Percentiles rank a stretch among this genome's conserved stretches.
These are phyloP conservation scores for Tritrichomonas foetus DNA, from an alignment of 208 protist genomes.

Conservation along the genomic window DNA sequence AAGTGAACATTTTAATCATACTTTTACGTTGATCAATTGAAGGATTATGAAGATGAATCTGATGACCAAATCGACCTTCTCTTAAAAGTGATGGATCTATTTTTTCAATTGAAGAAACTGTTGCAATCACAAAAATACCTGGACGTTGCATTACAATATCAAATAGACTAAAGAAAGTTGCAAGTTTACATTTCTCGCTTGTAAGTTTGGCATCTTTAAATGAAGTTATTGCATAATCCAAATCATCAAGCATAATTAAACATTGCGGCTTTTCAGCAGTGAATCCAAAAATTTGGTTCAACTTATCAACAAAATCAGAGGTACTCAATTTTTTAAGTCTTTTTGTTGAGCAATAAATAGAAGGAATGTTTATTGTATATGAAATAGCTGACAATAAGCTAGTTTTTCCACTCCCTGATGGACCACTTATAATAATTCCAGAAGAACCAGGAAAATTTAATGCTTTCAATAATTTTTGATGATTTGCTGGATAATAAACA, in stretches of 20 bases:
- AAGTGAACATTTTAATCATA: not conserved
- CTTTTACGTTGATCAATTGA: not conserved
- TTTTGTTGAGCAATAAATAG: not conserved
- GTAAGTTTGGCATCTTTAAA: not conserved
- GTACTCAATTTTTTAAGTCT: not conserved
- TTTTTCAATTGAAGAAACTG: not conserved
- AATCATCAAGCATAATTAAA: not conserved
- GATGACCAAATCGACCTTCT: not conserved
- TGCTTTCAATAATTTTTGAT: not conserved
- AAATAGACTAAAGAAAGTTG: not conserved
- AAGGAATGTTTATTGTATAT: not conserved
- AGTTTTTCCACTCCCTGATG: not conserved
- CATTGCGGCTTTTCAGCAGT: not conserved
- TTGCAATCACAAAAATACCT: not conserved
- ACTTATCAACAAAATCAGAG: not conserved
- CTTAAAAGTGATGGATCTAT: not conserved
- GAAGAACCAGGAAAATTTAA: not conserved
- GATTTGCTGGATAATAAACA: not conserved
- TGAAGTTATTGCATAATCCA: not conserved
- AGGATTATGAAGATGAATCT: not conserved
- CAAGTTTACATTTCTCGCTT: not conserved
- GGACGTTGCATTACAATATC: not conserved
- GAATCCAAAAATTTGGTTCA: not conserved
- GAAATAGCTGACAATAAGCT: not conserved
- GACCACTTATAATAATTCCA: not conserved